Evolutionary conservation across 2,329 filamentous ascomycete genomes (phyloP).

Genomic region (Cladosporium sp.): DNA sequence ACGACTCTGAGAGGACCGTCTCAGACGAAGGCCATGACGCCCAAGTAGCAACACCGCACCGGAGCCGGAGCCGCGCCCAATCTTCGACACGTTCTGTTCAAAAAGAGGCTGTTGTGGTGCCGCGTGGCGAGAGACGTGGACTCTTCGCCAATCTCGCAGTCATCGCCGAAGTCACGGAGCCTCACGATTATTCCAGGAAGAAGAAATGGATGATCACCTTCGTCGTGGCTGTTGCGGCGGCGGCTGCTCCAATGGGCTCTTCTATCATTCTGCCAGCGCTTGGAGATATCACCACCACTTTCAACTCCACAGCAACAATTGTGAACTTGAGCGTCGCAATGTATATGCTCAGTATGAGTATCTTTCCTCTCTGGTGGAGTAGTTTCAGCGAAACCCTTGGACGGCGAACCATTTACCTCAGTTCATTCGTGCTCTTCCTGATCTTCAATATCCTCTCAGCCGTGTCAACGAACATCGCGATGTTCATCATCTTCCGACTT

Average conservation of each 20-base stretch:
- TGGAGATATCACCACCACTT: constrained; percentile 56
- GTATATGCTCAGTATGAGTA: constrained; percentile 76
- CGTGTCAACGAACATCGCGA: constrained; percentile 63
- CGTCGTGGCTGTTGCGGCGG: constrained; percentile 71
- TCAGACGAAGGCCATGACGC: constrained; percentile 26
- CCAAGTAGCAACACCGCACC: constrained; percentile 24
- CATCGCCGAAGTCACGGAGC: constrained; percentile 73
- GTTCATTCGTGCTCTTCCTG: constrained; percentile 68
- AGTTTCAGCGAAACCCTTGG: constrained; percentile 70
- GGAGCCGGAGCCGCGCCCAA: constrained; percentile 22
- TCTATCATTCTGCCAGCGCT: constrained; percentile 77
- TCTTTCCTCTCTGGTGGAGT: constrained; percentile 85
- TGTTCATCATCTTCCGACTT: constrained; percentile 74
- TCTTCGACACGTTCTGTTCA: constrained; percentile 24
- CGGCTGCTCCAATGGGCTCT: constrained; percentile 77
- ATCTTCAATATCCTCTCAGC: constrained; percentile 68
- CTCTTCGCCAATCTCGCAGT: constrained; percentile 67
- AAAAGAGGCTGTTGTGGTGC: constrained; percentile 41
- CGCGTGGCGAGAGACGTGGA: constrained; percentile 59
- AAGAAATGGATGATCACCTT: constrained; percentile 84
- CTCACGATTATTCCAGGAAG: constrained; percentile 65
- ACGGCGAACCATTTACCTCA: constrained; percentile 72
- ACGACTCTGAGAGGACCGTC: constrained; percentile 22
- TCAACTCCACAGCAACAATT: constrained; percentile 60
- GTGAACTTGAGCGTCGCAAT: constrained; percentile 73